Evolutionary conservation across 176 grass and related monocot species (phyloP).

Genomic region (Carex littledalei): DNA sequence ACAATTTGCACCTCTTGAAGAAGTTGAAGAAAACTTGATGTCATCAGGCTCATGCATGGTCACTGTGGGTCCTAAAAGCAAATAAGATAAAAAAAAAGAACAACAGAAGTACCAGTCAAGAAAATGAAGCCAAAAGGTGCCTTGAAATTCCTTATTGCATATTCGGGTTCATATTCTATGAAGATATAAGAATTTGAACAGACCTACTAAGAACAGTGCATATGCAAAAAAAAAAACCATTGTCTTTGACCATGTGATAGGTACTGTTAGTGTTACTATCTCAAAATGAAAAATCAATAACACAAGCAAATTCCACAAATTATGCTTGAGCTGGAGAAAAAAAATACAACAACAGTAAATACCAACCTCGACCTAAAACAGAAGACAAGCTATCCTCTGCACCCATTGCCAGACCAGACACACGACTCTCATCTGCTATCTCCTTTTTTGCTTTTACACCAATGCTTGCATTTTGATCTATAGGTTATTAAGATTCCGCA

Average conservation of each 20-base stretch:
- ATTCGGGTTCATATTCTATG: neutral
- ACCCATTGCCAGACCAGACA: neutral
- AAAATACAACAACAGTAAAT: neutral
- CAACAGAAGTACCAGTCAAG: neutral
- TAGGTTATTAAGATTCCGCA: constrained; percentile 7
- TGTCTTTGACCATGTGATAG: neutral
- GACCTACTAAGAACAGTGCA: neutral
- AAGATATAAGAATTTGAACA: neutral
- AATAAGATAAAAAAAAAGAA: neutral
- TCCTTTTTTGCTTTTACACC: neutral
- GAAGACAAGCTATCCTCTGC: constrained; percentile 11
- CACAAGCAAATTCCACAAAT: neutral
- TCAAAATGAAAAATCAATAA: constrained; percentile 4
- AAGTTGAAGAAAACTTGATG: constrained; percentile 3
- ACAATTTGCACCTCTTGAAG: constrained; percentile 15
- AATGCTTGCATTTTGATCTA: constrained; percentile 21
- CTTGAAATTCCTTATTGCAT: neutral
- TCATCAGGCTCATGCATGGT: neutral
- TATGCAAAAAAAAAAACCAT: neutral
- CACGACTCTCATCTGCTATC: neutral
- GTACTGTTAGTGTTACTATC: neutral
- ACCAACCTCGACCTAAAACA: neutral
- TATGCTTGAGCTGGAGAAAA: neutral
- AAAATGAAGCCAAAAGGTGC: neutral
- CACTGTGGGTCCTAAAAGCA: constrained; percentile 11